Evolutionary conservation across 129 eudicot genomes (phyloP).

Genomic region (carrot (Daucus carota)): DH1_v3.0 NC_030389.2:44245001-44245500

Average conservation of each 20-base stretch:
- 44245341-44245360: background rate
- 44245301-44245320: constrained; percentile 9
- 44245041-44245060: constrained; percentile 76
- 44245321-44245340: background rate
- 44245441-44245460: background rate
- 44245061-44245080: constrained; percentile 45
- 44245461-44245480: constrained; percentile 1
- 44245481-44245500: constrained; percentile 23
- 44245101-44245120: constrained; percentile 66
- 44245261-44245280: constrained; percentile 7
- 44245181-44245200: constrained; percentile 51
- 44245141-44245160: constrained; percentile 74
- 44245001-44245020: constrained; percentile 68
- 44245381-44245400: constrained; percentile 5
- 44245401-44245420: constrained; percentile 23
- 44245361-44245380: constrained; percentile 16
- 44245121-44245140: constrained; percentile 71
- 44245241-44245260: constrained; percentile 9
- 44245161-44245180: constrained; percentile 55
- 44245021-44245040: constrained; percentile 74
- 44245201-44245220: constrained; percentile 45
- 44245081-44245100: constrained; percentile 58
- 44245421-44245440: constrained; percentile 12
- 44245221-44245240: constrained; percentile 29
- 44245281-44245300: constrained; percentile 16